Evolutionary conservation across 805 yeast species (phyloP).

Genomic region (Lipomyces lipofer): DNA sequence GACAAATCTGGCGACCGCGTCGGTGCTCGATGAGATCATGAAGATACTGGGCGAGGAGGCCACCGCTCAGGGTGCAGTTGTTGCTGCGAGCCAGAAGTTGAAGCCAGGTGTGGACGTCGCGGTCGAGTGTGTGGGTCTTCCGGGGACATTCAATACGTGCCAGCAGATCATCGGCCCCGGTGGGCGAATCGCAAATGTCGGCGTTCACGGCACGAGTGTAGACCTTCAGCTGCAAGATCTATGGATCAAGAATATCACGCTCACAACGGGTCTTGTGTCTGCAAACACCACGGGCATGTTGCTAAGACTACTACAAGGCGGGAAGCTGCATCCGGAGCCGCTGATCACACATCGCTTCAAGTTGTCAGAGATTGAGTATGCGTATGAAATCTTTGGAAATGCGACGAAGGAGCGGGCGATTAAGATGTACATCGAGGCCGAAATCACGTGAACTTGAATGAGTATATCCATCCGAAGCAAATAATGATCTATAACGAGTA

Average conservation of each 20-base stretch:
- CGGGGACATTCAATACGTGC: conserved; percentile 21
- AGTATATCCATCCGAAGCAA: too few species aligned
- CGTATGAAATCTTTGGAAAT: conserved; percentile 30
- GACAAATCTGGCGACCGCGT: conserved; percentile 2
- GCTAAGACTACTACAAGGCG: conserved; percentile 17
- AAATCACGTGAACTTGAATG: not conserved
- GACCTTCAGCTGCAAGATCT: conserved; percentile 20
- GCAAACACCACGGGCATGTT: conserved; percentile 28
- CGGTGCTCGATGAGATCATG: conserved; percentile 17
- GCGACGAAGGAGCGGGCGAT: conserved; percentile 28
- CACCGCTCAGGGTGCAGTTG: conserved; percentile 1
- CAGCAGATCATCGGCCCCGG: conserved; percentile 24
- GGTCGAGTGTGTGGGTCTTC: conserved; percentile 27
- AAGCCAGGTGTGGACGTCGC: conserved; percentile 31
- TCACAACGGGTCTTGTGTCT: conserved; percentile 26
- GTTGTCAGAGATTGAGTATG: conserved; percentile 22
- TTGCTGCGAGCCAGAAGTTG: conserved; percentile 8
- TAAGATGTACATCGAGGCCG: conserved; percentile 21
- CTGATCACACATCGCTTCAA: conserved; percentile 30
- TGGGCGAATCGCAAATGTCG: conserved; percentile 29
- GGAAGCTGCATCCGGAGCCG: conserved; percentile 21
- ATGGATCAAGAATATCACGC: conserved; percentile 22
- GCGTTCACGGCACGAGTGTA: conserved; percentile 26
- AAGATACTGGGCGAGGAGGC: conserved; percentile 5
- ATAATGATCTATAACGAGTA: too few species aligned